Evolutionary conservation across 2,329 filamentous ascomycete genomes (phyloP).

Genomic region (Erysiphe neolycopersici): DNA sequence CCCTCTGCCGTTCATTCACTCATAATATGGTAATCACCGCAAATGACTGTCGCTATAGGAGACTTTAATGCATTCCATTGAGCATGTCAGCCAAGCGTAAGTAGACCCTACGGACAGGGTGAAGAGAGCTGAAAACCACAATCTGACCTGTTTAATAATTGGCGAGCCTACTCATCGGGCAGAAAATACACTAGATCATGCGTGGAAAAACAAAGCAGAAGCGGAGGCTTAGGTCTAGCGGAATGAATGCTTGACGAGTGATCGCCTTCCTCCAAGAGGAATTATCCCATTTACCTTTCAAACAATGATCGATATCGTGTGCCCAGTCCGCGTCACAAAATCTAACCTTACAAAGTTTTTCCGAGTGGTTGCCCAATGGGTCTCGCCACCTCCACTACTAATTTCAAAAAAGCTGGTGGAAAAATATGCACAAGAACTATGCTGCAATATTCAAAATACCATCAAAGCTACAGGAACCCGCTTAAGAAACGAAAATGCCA

Average conservation of each 20-base stretch:
- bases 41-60: not conserved
- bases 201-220: not conserved
- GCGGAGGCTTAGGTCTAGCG: not conserved
- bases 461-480: too few relatives aligned
- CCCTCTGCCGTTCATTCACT: not conserved
- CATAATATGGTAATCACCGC: not conserved
- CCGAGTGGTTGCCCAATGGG: too few relatives aligned
- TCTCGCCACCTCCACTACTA: too few relatives aligned
- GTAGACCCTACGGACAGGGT: not conserved
- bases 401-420: too few relatives aligned
- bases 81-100: not conserved
- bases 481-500: too few relatives aligned
- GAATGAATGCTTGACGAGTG: not conserved
- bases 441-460: too few relatives aligned
- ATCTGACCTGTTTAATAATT: not conserved
- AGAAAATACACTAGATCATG: not conserved
- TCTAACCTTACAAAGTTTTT: too few relatives aligned
- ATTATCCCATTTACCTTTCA: too few relatives aligned
- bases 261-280: not conserved
- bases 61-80: not conserved
- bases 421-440: too few relatives aligned
- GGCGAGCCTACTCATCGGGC: not conserved
- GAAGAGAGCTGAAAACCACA: not conserved
- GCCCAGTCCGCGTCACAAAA: too few relatives aligned
- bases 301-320: too few relatives aligned